phyloP scores from a whole-genome alignment of 1,139 yeast species.

The Yamadazyma mexicana region DNA sequence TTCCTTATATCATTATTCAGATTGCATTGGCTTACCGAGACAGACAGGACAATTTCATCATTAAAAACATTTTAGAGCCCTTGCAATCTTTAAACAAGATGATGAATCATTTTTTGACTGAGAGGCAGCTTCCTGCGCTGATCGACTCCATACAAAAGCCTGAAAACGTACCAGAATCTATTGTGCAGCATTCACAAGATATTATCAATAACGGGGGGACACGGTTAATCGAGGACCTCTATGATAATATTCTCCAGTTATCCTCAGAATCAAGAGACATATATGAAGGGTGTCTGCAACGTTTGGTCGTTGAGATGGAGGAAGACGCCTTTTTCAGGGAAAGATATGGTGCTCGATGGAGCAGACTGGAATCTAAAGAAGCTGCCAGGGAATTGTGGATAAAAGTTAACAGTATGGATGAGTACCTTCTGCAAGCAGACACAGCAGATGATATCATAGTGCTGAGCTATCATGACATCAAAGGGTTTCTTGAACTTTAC shows the following conservation, averaged over 20 bases:
- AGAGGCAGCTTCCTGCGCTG: constrained; percentile 57
- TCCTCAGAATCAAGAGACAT: constrained; percentile 41
- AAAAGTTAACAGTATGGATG: constrained; percentile 43
- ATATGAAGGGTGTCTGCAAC: constrained; percentile 43
- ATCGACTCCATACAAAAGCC: constrained; percentile 67
- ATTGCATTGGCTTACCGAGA: constrained; percentile 69
- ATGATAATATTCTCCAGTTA: constrained; percentile 46
- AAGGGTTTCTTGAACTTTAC: constrained; percentile 43
- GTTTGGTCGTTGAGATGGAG: constrained; percentile 50
- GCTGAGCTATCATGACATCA: constrained; percentile 44
- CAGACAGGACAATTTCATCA: constrained; percentile 59
- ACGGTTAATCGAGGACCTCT: constrained; percentile 36
- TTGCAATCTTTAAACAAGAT: constrained; percentile 49
- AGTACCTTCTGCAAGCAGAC: constrained; percentile 58
- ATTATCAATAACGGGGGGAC: constrained; percentile 59
- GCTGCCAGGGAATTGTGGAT: constrained; percentile 38
- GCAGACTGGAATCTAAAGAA: constrained; percentile 35
- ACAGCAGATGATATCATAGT: constrained; percentile 58
- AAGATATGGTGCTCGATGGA: constrained; percentile 60
- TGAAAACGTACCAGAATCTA: constrained; percentile 58
- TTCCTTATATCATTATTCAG: constrained; percentile 69
- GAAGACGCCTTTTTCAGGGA: constrained; percentile 56
- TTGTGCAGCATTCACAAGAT: constrained; percentile 56
- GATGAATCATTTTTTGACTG: constrained; percentile 44
- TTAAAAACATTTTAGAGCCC: constrained; percentile 51